A percentile compares a stretch with the other conserved stretches of the same genome.
These are phyloP conservation scores for Neurospora sp. DNA, from an alignment of 495 filamentous ascomycete genomes.

Conservation along the genomic window DNA sequence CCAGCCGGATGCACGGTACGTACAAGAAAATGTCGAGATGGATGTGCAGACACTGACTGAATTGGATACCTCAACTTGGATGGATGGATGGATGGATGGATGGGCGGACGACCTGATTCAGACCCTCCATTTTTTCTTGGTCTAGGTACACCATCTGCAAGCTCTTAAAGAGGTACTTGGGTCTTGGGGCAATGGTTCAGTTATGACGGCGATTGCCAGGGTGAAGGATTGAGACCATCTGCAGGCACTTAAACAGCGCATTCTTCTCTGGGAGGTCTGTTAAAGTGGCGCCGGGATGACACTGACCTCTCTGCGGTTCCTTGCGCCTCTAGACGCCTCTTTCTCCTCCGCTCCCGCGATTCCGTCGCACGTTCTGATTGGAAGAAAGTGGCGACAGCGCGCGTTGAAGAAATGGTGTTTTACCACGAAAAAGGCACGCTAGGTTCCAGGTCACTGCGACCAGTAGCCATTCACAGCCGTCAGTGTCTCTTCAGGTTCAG, in stretches of 20 bases:
- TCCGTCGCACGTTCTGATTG: not conserved
- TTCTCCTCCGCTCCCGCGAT: not conserved
- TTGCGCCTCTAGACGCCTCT: not conserved
- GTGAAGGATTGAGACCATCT: not conserved
- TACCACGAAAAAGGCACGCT: not conserved
- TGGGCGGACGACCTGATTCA: not conserved
- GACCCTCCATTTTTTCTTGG: not conserved
- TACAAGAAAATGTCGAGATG: not conserved
- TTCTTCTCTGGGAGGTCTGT: not conserved
- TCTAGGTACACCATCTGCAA: not conserved
- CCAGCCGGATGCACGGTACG: not conserved
- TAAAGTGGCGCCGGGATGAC: not conserved
- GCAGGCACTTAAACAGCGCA: not conserved
- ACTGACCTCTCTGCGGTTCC: not conserved
- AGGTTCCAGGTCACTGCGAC: not conserved
- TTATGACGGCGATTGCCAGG: not conserved
- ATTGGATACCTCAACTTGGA: not conserved
- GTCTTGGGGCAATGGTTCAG: not conserved
- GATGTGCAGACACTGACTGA: not conserved
- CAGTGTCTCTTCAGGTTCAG: not conserved
- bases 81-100: not conserved
- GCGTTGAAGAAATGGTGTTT: not conserved
- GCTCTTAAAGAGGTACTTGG: not conserved
- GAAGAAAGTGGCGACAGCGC: not conserved
- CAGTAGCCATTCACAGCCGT: not conserved